phyloP scores from a whole-genome alignment of 805 yeast genomes.

The Candida montana region DNA sequence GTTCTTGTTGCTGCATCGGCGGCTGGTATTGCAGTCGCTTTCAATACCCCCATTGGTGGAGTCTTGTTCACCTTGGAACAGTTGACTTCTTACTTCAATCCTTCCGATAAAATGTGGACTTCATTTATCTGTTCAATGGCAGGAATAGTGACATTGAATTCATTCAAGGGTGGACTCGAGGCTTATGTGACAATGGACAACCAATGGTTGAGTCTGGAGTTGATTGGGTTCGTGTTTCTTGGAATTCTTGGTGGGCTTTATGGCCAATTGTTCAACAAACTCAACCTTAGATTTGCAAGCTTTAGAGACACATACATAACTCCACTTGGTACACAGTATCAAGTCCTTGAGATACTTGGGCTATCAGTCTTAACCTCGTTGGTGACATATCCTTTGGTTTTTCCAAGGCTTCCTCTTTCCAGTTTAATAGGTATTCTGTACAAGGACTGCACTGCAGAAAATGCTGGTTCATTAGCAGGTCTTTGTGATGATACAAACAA shows the following conservation, averaged over 20 bases:
- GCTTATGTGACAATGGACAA: constrained; percentile 64
- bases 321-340: constrained; percentile 24
- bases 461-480: constrained; percentile 24
- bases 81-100: constrained; percentile 56
- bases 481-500: constrained; percentile 18
- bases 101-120: constrained; percentile 71
- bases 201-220: constrained; percentile 69
- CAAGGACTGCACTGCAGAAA: constrained; percentile 49
- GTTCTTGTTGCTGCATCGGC: constrained; percentile 71
- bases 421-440: constrained; percentile 57
- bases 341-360: constrained; percentile 42
- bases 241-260: constrained; percentile 68
- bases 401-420: constrained; percentile 50
- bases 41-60: constrained; percentile 85
- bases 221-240: constrained; percentile 63
- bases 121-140: constrained; percentile 76
- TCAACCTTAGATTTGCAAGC: constrained; percentile 41
- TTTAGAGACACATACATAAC: constrained; percentile 24
- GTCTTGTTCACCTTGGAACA: constrained; percentile 73
- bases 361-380: constrained; percentile 48
- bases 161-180: constrained; percentile 42
- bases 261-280: constrained; percentile 48
- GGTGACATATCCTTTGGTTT: constrained; percentile 48
- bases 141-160: constrained; percentile 56
- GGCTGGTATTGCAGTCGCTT: constrained; percentile 80